Conservation (phyloP, 148 eudicot genomes). For the Silene uniflora region DNA sequence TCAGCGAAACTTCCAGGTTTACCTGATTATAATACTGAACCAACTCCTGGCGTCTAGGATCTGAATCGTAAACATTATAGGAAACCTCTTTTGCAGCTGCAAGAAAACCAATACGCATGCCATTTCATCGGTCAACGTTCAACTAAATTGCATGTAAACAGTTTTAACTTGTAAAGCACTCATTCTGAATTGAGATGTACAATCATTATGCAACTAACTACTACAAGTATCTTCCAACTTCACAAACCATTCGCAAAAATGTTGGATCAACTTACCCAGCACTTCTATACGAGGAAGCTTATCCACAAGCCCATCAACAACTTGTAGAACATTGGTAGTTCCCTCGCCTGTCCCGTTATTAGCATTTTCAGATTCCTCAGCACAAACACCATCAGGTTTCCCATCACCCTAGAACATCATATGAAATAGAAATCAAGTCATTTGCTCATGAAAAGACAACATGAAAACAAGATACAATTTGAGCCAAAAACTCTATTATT, state of each 20-base stretch:
- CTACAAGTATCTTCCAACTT: not conserved
- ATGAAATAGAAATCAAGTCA: slow-evolving; percentile 12
- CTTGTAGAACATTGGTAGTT: slow-evolving; percentile 27
- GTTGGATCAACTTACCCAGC: slow-evolving; percentile 45
- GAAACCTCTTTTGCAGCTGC: slow-evolving; percentile 57
- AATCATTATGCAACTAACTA: not conserved
- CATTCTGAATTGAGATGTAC: not conserved
- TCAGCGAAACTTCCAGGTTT: not conserved
- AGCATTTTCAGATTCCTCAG: slow-evolving; percentile 41
- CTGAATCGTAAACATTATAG: slow-evolving; percentile 40
- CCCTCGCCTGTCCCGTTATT: slow-evolving; percentile 36
- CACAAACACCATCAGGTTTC: slow-evolving; percentile 33
- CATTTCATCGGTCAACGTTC: not conserved
- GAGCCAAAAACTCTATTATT: not conserved
- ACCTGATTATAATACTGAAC: slow-evolving; percentile 70
- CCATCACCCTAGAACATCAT: slow-evolving; percentile 44
- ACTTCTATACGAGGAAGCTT: slow-evolving; percentile 48
- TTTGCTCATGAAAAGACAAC: not conserved
- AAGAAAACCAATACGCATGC: not conserved
- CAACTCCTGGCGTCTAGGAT: slow-evolving; percentile 46
- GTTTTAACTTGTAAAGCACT: slow-evolving; percentile 7
- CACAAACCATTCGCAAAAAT: not conserved
- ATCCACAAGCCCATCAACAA: slow-evolving; percentile 33
- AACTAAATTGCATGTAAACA: not conserved
- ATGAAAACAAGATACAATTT: slow-evolving; percentile 2